Base-by-base conservation (phyloP, 2,329 filamentous ascomycete genomes). In the Cladosporium sp. region DNA sequence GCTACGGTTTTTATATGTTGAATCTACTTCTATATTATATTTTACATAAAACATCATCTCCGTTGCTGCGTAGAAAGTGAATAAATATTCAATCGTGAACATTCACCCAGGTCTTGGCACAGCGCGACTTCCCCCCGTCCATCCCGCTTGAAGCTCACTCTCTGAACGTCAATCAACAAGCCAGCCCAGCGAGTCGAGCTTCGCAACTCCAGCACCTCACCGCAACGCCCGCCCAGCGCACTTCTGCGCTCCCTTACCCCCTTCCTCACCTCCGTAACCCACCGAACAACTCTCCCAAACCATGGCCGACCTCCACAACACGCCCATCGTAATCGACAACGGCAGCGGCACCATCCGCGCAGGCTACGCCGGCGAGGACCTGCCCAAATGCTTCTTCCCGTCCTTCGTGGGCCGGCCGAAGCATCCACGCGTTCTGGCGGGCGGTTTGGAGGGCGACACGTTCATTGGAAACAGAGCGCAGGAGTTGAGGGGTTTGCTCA, bases 271-370 rank as follows among this genome's bases (percentile, higher is more conserved):
- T 5, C 32, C 12, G 15, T 7, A 17, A 3, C 22, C 22, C n/a
- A n/a, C n/a, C n/a, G n/a, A n/a, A n/a, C n/a, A n/a, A n/a, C n/a
- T n/a, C n/a, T n/a, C n/a, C n/a, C n/a, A n/a, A n/a, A 50, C 11
- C 47, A 85, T 85, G 82, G 76, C 79, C 58, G 85, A 86, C 67
- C 83, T 97, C 50, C 93, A 96, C 78, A 99, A 99, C 79, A 91
- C 90, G 60, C 91, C 93, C 53, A 96, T 99, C 71, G 93, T 99
- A 68, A 88, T 99, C 65, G 93, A 99, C 81, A 99, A 99, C 75
- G 93, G 93, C 65, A 96, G 91, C 60, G 93, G 93, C 58, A 99
- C 93, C 4, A 97, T 99, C 68, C 84, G 95, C 68, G 93, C 93
- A 50, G 93, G 93, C 18, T 99, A 97, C 68, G 93, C 93, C 30